These are phyloP conservation scores for Xylaria polymorpha DNA, from an alignment of 2,329 filamentous ascomycete genomes.

Conservation along the genomic window DNA sequence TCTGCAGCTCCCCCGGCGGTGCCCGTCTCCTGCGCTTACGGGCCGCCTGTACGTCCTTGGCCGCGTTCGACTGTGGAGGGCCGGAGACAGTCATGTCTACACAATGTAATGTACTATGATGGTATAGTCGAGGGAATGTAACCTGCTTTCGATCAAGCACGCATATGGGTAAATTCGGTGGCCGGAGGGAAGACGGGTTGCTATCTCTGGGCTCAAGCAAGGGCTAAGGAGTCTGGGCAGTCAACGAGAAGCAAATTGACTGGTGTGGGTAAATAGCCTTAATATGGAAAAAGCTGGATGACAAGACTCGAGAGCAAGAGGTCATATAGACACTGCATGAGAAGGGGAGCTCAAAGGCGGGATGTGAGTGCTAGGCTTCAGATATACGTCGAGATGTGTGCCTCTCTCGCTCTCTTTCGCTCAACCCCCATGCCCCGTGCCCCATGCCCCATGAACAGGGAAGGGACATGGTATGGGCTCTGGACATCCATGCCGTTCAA, in stretches of 20 bases:
- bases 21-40: conserved; percentile 87
- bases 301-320: conserved; percentile 48
- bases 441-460: conserved; percentile 29
- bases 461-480: conserved; percentile 26
- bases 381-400: conserved; percentile 51
- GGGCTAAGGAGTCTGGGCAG: conserved; percentile 46
- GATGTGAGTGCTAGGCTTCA: conserved; percentile 46
- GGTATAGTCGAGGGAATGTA: conserved; percentile 41
- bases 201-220: conserved; percentile 44
- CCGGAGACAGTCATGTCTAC: conserved; percentile 62
- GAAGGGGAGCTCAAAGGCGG: conserved; percentile 49
- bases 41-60: conserved; percentile 64
- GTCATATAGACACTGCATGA: conserved; percentile 51
- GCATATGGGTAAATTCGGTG: conserved; percentile 44
- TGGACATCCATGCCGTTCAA: conserved; percentile 33
- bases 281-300: conserved; percentile 55
- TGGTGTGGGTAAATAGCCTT: conserved; percentile 57
- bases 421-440: conserved; percentile 38
- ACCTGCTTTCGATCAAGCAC: conserved; percentile 43
- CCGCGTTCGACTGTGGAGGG: conserved; percentile 57
- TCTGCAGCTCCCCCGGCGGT: conserved; percentile 86
- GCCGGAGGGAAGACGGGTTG: conserved; percentile 33
- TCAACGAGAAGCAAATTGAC: conserved; percentile 52
- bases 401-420: conserved; percentile 41
- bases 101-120: conserved; percentile 39